phyloP scores from a whole-genome alignment of 108 stramenopile species.

The Skeletonema potamos region DNA sequence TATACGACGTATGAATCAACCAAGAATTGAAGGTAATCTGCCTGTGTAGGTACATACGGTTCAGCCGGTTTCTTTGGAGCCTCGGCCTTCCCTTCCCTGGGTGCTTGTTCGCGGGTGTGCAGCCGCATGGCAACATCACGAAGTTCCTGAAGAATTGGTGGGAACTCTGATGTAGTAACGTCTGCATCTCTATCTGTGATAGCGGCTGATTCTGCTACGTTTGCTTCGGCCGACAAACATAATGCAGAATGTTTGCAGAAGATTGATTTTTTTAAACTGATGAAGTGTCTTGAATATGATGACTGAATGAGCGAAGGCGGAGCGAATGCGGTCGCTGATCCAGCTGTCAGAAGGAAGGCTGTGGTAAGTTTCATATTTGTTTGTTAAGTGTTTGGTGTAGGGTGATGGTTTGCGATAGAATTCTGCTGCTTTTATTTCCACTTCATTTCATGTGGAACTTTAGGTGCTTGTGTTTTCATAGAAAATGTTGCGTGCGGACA shows the following conservation, averaged over 20 bases:
- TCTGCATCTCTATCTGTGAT: neutral
- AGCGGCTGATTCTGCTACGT: neutral
- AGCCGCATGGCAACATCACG: constrained; percentile 90
- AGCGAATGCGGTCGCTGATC: constrained; percentile 4
- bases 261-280: neutral
- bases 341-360: neutral
- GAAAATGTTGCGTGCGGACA: too few species aligned
- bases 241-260: neutral
- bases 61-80: constrained; percentile 38
- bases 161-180: neutral
- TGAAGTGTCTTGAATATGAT: neutral
- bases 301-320: neutral
- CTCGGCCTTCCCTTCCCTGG: constrained; percentile 82
- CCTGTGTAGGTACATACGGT: constrained; percentile 63
- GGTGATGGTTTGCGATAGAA: neutral
- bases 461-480: too few species aligned
- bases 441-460: too few species aligned
- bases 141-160: constrained; percentile 60
- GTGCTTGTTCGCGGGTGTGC: constrained; percentile 88
- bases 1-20: constrained; percentile 86
- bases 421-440: neutral
- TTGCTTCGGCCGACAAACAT: constrained; percentile 16
- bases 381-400: neutral
- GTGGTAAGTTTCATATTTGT: constrained; percentile 1
- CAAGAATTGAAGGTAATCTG: constrained; percentile 78